Percentiles rank a stretch among this genome's conserved stretches.
Evolutionary conservation across 2,329 filamentous ascomycete genomes (phyloP).

Genomic region (Cercospora citrullina): DNA sequence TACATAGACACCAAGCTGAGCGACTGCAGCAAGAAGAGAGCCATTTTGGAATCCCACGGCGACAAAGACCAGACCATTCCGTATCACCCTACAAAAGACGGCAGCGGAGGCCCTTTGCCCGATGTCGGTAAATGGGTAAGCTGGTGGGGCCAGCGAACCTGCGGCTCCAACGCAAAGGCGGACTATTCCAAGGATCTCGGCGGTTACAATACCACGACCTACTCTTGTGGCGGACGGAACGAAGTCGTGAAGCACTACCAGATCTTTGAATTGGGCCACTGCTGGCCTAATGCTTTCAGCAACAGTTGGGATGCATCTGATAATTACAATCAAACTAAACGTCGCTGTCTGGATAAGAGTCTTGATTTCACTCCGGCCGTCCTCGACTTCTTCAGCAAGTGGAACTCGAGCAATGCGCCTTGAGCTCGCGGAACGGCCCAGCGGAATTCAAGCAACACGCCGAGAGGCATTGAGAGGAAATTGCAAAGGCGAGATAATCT

Average conservation of each 20-base stretch:
- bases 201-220: constrained; percentile 36
- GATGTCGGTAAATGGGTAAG: constrained; percentile 39
- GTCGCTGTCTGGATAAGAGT: constrained; percentile 23
- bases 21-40: constrained; percentile 37
- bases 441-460: background rate
- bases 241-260: constrained; percentile 44
- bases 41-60: constrained; percentile 50
- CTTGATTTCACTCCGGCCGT: constrained; percentile 33
- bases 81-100: constrained; percentile 40
- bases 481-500: too few relatives aligned
- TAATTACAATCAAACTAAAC: constrained; percentile 12
- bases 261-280: constrained; percentile 43
- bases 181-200: constrained; percentile 30
- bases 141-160: constrained; percentile 43
- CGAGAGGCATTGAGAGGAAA: too few relatives aligned
- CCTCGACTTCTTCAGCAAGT: constrained; percentile 33
- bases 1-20: constrained; percentile 40
- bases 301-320: constrained; percentile 29
- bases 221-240: constrained; percentile 34
- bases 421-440: background rate
- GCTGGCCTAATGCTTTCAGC: constrained; percentile 41
- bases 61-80: constrained; percentile 44
- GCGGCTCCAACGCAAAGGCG: constrained; percentile 31
- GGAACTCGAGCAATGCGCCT: constrained; percentile 29
- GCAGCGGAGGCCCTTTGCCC: constrained; percentile 32